Evolutionary conservation across 441 rosid species (phyloP), one percentile per base, ranked within the genome.

Genomic region (Pelargonium australe): DNA sequence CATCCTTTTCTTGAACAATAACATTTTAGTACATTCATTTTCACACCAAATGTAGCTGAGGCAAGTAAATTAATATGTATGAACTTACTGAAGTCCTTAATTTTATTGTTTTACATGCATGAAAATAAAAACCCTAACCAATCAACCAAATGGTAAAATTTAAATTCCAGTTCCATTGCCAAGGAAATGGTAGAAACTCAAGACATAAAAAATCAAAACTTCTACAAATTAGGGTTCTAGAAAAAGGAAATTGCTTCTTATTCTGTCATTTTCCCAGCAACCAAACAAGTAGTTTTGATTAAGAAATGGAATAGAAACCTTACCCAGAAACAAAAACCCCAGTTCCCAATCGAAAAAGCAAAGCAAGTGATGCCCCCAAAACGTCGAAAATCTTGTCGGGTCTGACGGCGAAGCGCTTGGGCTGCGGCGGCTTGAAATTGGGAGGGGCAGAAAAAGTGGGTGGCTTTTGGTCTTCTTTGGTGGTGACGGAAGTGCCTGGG

Each of bases 271-370:
- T 64, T 40, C 47, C 7, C 17, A 1, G 47, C 11, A 64, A 14
- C 41, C 44, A 37, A 28, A 64, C 8, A 65, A 5, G 31, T 43
- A 7, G 6, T 1, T 25, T 53, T 4, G 40, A 2, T 12, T 17
- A 5, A 41, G 5, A 11, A 17, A 1, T 11, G 17, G 58, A n/a
- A 3, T 51, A 16, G 7, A 14, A 3, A 16, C 6, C 17, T 23
- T 83, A 93, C 97, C 98, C 98, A 62, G 88, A 80, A 81, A 78
- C 88, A 70, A 93, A 91, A 75, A 83, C 81, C 5, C 96, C 98
- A 63, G 97, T 88, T 20, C 90, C 98, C 57, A 84, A 79, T 40
- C 97, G 85, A 68, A 93, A 88, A 70, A 88, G 7, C 73, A 93
- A 71, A 43, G 93, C 81, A 31, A 91, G 80, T n/a, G 95, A 62